Evolutionary conservation across 1,284 basidiomycete species (phyloP).

Genomic region (Spongiforma sp.): DNA sequence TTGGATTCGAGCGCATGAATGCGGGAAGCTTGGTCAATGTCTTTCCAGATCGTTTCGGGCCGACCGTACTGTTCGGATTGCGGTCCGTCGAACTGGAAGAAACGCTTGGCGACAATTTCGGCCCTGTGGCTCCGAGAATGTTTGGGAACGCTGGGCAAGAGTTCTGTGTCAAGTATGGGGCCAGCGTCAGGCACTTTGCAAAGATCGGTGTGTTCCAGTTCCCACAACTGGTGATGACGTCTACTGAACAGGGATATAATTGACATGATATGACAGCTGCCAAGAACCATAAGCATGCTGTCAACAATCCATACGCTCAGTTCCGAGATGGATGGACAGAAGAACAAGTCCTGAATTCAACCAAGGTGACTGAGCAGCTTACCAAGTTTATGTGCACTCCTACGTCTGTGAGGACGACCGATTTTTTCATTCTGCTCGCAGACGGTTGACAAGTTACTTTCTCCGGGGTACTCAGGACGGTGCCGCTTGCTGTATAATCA

Average conservation of each 20-base stretch:
- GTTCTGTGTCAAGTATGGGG: conserved; percentile 80
- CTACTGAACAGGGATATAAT: background rate
- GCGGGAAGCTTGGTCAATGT: conserved; percentile 75
- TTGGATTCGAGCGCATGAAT: conserved; percentile 90
- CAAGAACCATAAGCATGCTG: conserved; percentile 85
- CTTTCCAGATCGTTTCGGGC: conserved; percentile 72
- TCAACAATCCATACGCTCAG: conserved; percentile 87
- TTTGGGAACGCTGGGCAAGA: conserved; percentile 83
- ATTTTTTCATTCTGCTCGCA: conserved; percentile 8
- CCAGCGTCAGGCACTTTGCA: conserved; percentile 70
- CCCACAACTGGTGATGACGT: background rate
- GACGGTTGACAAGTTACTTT: conserved; percentile 3
- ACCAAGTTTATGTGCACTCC: conserved; percentile 92
- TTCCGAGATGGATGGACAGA: conserved; percentile 80
- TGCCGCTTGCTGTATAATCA: conserved; percentile 78
- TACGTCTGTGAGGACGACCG: conserved; percentile 72
- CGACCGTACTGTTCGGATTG: conserved; percentile 54
- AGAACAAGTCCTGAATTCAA: conserved; percentile 69
- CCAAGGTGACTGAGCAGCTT: conserved; percentile 74
- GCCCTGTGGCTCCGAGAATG: conserved; percentile 74
- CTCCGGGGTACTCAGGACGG: conserved; percentile 65
- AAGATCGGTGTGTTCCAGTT: conserved; percentile 68
- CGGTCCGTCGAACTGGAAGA: conserved; percentile 58
- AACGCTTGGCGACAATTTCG: conserved; percentile 59
- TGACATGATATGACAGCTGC: conserved; percentile 57